Evolutionary conservation across 306 rosid genomes (phyloP), one percentile per base, ranked within the genome.

Genomic region (Coriaria nepalensis): DNA sequence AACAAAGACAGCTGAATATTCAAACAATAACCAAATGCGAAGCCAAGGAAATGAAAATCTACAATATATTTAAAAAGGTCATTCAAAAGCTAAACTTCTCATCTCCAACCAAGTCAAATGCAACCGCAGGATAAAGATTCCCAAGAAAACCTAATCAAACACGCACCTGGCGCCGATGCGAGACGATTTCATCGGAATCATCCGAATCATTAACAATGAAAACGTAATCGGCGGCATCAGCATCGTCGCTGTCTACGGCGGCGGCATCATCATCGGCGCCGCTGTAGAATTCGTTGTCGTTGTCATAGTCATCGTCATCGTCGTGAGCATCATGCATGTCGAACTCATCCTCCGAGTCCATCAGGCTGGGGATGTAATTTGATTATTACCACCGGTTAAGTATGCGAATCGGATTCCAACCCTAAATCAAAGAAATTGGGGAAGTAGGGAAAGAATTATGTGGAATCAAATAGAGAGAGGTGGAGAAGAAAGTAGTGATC

Each of bases 341-440:
- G 58, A 67, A 69, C 15, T 78, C 86, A 20, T 78, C 86, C 56
- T 74, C 81, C 38, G 75, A 70, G 13, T 78, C 81, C 86, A 78
- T 78, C 49, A 4, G 7, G 5, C n/a, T 38, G 4, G 9, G n/a
- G 45, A 2, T 57, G 43, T 11, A 43, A 33, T 11, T 9, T 2
- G n/a, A n/a, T n/a, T n/a, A n/a, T n/a, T n/a, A n/a, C n/a, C n/a
- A n/a, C n/a, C n/a, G n/a, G n/a, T n/a, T n/a, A n/a, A n/a, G n/a
- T n/a, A n/a, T n/a, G n/a, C n/a, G 40, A 40, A 43, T 11, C 41
- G 6, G 49, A 68, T 46, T 53, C 44, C 54, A 52, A 71, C 64
- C 77, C 77, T 67, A 60, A 57, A 20, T 20, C 29, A 20, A 20
- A 20, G 29, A 20, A 20, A 20, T 20, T 20, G 1, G 29, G 29